phyloP scores from a whole-genome alignment of 1,284 basidiomycete genomes.

The Ganoderma meredithae region DNA sequence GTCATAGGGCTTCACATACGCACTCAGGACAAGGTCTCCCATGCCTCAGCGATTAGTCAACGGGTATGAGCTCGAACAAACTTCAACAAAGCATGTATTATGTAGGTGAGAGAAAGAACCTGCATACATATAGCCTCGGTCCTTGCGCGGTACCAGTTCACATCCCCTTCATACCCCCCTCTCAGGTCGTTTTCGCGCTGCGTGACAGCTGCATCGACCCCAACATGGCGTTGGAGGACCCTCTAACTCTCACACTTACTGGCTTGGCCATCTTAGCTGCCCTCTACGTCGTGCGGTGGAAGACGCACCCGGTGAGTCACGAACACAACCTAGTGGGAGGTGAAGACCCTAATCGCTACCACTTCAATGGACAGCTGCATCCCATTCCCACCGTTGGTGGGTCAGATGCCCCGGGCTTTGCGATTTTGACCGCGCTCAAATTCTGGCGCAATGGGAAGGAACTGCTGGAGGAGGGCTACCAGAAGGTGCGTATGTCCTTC shows the following conservation, averaged over 20 bases:
- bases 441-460: constrained; percentile 42
- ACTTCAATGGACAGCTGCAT: constrained; percentile 24
- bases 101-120: not conserved
- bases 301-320: constrained; percentile 11
- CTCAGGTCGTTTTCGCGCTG: not conserved
- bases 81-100: too few relatives aligned
- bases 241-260: not conserved
- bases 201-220: not conserved
- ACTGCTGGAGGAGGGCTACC: constrained; percentile 48
- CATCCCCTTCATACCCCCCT: not conserved
- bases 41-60: not conserved
- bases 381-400: constrained; percentile 46
- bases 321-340: too few relatives aligned
- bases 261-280: not conserved
- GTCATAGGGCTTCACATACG: not conserved
- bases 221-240: constrained; percentile 9
- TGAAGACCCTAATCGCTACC: not conserved
- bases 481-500: constrained; percentile 38
- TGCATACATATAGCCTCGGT: not conserved
- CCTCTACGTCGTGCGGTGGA: constrained; percentile 13
- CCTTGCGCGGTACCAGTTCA: not conserved
- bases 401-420: constrained; percentile 43
- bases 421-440: constrained; percentile 43
- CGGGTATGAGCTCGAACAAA: too few relatives aligned
- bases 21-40: not conserved